Evolutionary conservation across 78 protist species (phyloP), one percentile per base, ranked within the genome.

Genomic region (Dictyostelium intermedium): DNA sequence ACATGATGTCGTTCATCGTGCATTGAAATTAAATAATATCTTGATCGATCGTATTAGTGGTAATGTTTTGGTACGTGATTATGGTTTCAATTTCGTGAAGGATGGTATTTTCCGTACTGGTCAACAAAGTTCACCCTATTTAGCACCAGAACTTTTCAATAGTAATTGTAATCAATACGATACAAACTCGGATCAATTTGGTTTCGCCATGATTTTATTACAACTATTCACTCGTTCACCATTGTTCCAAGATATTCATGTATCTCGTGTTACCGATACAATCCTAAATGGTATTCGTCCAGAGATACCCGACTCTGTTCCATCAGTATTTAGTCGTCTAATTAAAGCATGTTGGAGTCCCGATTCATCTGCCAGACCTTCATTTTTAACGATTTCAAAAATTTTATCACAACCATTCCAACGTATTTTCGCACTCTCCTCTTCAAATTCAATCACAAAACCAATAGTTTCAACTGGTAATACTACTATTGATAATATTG

Each of bases 291-390:
- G 93, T 5, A 8, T 34, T 25, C 79, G 97, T 53, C 97, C 97
- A 34, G 91, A 86, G 5, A 23, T 96, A n/a, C 93, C 97, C 2
- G 53, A 66, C 5, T 2, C 11, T 2, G 34, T 85, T 6, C 97
- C 97, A 50, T 35, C 84, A 25, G 97, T 78, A 43, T 83, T 95
- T 18, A 78, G 82, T 34, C 74, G 85, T 61, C 18, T 95, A 47
- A 95, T 95, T 45, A 69, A 79, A 27, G 92, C 89, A 20, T 92
- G 96, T 73, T 92, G 96, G 96, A 81, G 69, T 39, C 83, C 76
- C 11, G 94, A 85, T 50, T 5, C 95, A 14, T 37, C 83, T 16
- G 72, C 87, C 0, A 61, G 97, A 35, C 97, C 97, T 6, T 82
- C 79, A 13, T 82, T 89, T 41, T 35, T 89, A 2, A 81, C 87